These are phyloP conservation scores for Backusella parvicylindrica DNA, from an alignment of 192 early-diverging fungal species.

Conservation along the genomic window DNA sequence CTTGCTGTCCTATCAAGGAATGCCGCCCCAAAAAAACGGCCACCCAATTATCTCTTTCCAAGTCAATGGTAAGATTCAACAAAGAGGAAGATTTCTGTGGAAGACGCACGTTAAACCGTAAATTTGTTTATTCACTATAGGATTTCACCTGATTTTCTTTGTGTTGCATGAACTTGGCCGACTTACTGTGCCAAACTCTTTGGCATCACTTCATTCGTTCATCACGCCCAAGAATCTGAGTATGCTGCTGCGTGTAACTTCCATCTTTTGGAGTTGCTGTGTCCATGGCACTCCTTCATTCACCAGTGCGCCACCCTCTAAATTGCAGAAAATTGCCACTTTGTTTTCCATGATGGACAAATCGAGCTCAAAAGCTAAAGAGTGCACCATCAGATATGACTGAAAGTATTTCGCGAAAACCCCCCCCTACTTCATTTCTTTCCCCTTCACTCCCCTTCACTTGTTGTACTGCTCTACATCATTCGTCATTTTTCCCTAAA, in stretches of 20 bases:
- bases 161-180: slow-evolving; percentile 23
- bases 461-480: too few species aligned
- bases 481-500: too few species aligned
- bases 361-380: neutral
- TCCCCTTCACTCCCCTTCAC: too few species aligned
- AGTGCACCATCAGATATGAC: too few species aligned
- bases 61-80: slow-evolving; percentile 16
- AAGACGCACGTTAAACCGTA: slow-evolving; percentile 1
- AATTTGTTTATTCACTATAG: slow-evolving; percentile 12
- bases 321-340: neutral
- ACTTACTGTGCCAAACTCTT: slow-evolving; percentile 5
- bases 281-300: too few species aligned
- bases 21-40: neutral
- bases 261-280: too few species aligned
- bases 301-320: too few species aligned
- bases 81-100: neutral
- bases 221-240: too few species aligned
- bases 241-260: too few species aligned
- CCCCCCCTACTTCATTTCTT: too few species aligned
- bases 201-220: too few species aligned
- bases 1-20: slow-evolving; percentile 7
- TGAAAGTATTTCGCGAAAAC: too few species aligned
- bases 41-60: slow-evolving; percentile 22
- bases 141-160: slow-evolving; percentile 17
- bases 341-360: neutral